These are phyloP conservation scores for Entomortierella parvispora DNA, from an alignment of 192 early-diverging fungal species.

Conservation along the genomic window DNA sequence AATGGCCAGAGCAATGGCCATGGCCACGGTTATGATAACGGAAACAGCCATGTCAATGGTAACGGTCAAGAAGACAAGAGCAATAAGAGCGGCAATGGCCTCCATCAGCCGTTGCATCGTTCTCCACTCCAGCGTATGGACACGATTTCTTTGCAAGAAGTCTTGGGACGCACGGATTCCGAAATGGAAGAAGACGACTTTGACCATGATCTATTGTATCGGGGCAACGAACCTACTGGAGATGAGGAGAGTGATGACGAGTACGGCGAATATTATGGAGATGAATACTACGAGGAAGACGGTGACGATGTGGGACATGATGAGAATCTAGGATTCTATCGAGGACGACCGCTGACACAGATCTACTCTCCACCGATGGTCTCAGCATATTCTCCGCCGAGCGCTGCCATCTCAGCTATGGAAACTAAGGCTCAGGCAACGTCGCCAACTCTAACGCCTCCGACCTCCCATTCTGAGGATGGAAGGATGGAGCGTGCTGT, in stretches of 20 bases:
- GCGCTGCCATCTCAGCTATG: constrained; percentile 28
- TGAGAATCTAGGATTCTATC: constrained; percentile 5
- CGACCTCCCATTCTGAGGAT: constrained; percentile 21
- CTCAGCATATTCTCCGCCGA: too few species aligned
- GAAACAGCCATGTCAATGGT: not conserved
- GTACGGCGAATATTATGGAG: not conserved
- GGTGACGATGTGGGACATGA: not conserved
- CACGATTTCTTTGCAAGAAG: not conserved
- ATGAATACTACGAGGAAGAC: constrained; percentile 5
- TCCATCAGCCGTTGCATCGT: constrained; percentile 14
- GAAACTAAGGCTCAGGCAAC: constrained; percentile 40
- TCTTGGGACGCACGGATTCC: too few species aligned
- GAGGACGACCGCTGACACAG: constrained; percentile 14
- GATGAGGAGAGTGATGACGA: not conserved
- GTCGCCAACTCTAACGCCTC: constrained; percentile 26
- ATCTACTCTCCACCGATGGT: constrained; percentile 27
- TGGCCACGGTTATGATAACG: not conserved
- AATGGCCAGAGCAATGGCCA: constrained; percentile 3
- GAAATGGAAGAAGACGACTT: constrained; percentile 2
- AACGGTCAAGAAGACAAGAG: not conserved
- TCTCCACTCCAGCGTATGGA: constrained; percentile 7
- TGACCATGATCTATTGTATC: not conserved
- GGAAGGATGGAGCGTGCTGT: constrained; percentile 13
- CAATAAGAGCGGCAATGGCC: not conserved
- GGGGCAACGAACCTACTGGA: too few species aligned